Conservation (phyloP, 2,329 filamentous ascomycete genomes). For the Sporothrix dimorphospora region DNA sequence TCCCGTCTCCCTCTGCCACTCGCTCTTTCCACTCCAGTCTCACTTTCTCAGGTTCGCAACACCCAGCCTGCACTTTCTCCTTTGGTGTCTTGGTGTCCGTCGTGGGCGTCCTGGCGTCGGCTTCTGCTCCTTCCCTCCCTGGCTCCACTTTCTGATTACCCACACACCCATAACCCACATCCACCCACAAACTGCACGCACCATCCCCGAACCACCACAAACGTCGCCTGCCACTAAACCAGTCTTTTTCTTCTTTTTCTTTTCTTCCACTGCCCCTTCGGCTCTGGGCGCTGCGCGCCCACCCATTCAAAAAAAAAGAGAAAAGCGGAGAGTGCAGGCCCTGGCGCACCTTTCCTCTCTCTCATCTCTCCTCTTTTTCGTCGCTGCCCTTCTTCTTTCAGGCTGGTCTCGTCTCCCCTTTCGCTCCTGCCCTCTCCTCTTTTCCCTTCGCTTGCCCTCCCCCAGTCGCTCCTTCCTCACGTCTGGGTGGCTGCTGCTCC, state of each 20-base stretch:
- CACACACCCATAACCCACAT: slow-evolving; percentile 22
- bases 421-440: slow-evolving; percentile 12
- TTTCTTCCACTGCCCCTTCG: slow-evolving; percentile 14
- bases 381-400: not conserved
- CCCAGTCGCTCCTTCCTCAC: slow-evolving; percentile 14
- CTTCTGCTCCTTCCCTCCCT: slow-evolving; percentile 11
- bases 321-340: not conserved
- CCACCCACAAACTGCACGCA: slow-evolving; percentile 15
- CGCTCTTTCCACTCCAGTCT: not conserved
- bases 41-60: not conserved
- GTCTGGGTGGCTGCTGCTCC: not conserved
- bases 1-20: not conserved
- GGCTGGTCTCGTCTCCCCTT: not conserved
- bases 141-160: slow-evolving; percentile 19
- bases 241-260: slow-evolving; percentile 6
- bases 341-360: not conserved
- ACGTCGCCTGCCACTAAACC: not conserved
- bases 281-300: slow-evolving; percentile 11
- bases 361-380: slow-evolving; percentile 13
- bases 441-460: not conserved
- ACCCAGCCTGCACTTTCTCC: not conserved
- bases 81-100: slow-evolving; percentile 5
- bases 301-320: not conserved
- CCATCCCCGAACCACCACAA: slow-evolving; percentile 14
- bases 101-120: not conserved